These are phyloP conservation scores for Chloris gayana DNA, from an alignment of 176 grass and related monocot species.

Conservation along the genomic window DNA sequence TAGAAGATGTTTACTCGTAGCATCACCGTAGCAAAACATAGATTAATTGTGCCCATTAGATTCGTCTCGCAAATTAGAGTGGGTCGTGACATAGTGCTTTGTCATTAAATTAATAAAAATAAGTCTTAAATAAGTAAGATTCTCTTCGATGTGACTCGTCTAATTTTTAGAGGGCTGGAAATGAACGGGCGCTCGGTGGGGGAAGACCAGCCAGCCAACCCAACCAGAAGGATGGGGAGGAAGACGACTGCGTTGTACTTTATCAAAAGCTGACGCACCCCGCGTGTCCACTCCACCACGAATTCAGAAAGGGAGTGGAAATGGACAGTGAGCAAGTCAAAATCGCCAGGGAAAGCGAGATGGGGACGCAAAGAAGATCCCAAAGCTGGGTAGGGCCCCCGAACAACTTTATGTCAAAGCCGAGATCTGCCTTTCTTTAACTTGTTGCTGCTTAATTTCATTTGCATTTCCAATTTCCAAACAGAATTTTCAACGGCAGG, in stretches of 20 bases:
- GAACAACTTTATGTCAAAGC: background rate
- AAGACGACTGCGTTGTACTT: constrained; percentile 18
- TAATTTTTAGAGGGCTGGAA: too few relatives aligned
- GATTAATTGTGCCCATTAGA: too few relatives aligned
- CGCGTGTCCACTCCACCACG: background rate
- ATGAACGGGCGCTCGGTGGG: too few relatives aligned
- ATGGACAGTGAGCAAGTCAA: background rate
- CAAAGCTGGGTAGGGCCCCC: constrained; percentile 6
- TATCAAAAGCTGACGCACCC: background rate
- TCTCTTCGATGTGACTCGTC: too few relatives aligned
- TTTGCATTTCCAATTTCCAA: background rate
- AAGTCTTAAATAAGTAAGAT: too few relatives aligned
- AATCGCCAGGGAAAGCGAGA: background rate
- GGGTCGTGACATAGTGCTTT: too few relatives aligned
- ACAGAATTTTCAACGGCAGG: background rate
- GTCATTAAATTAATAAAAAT: too few relatives aligned
- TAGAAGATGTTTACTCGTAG: too few relatives aligned
- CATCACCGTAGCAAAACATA: too few relatives aligned
- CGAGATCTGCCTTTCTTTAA: background rate
- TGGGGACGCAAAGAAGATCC: constrained; percentile 5
- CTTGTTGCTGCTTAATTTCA: background rate
- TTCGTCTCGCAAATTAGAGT: too few relatives aligned
- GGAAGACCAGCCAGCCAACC: background rate
- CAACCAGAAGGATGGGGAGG: background rate
- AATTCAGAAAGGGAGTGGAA: background rate